phyloP scores from a whole-genome alignment of 2,329 filamentous ascomycete genomes.

The Magnaporthiopsis rhizophila region DNA sequence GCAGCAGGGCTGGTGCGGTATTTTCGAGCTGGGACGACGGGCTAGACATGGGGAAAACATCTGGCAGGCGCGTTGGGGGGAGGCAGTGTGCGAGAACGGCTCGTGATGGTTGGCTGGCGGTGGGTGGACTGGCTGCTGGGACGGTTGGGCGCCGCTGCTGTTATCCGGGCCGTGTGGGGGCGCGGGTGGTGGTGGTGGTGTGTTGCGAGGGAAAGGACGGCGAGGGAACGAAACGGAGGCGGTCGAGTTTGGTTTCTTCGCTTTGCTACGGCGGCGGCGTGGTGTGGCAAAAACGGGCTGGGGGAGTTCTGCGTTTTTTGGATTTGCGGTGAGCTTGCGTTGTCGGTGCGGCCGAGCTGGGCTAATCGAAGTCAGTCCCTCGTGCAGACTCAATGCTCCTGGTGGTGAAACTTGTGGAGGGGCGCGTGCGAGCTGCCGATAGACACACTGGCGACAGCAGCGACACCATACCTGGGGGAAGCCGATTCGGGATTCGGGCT shows the following conservation, averaged over 20 bases:
- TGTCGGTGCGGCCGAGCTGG: not conserved
- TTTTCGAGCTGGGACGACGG: slow-evolving; percentile 42
- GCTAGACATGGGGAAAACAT: slow-evolving; percentile 53
- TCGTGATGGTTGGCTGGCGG: slow-evolving; percentile 12
- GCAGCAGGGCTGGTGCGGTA: slow-evolving; percentile 35
- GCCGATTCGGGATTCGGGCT: not conserved
- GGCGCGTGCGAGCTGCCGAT: not conserved
- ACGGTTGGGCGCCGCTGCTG: not conserved
- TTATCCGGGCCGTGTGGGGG: not conserved
- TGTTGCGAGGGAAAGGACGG: not conserved
- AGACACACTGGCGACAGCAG: not conserved
- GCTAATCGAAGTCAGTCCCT: not conserved
- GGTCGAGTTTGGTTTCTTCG: not conserved
- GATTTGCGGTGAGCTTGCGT: not conserved
- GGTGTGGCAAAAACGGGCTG: not conserved
- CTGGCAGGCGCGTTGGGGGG: slow-evolving; percentile 27
- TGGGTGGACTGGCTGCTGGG: not conserved
- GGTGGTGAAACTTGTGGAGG: not conserved
- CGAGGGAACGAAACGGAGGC: not conserved
- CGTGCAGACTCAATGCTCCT: not conserved
- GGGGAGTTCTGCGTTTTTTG: not conserved
- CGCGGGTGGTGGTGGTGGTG: not conserved
- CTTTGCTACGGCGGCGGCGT: slow-evolving; percentile 1
- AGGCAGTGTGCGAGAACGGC: slow-evolving; percentile 19
- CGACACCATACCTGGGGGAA: not conserved